These are phyloP conservation scores for Solanum tacnaense DNA, from an alignment of 257 asterid genomes.

Conservation along the genomic window DNA sequence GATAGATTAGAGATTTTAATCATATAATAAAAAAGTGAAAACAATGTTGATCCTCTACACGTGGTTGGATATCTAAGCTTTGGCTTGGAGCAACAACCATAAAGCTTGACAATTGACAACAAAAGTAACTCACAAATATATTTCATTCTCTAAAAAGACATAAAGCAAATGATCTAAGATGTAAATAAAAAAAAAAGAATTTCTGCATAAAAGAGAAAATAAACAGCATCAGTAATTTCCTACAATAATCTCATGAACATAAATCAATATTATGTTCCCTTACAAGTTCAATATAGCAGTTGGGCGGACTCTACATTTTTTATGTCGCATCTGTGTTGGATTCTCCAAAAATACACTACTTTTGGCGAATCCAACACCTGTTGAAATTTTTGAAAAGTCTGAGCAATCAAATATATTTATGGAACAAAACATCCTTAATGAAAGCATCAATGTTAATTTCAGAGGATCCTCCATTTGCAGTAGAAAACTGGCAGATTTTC, in stretches of 20 bases:
- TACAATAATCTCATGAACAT: not conserved
- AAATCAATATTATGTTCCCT: not conserved
- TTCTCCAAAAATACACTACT: too few relatives aligned
- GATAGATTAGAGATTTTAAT: not conserved
- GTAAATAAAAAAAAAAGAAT: too few relatives aligned
- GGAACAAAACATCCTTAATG: not conserved
- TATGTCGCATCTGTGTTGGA: fast-evolving
- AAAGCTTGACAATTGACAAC: not conserved
- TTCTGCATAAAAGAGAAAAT: too few relatives aligned
- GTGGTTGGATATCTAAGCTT: not conserved
- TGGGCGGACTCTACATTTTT: too few relatives aligned
- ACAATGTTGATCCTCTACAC: fast-evolving
- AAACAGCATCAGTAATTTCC: too few relatives aligned
- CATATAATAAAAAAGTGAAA: too few relatives aligned
- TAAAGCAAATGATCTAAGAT: too few relatives aligned
- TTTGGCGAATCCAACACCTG: fast-evolving
- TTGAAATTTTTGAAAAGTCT: too few relatives aligned
- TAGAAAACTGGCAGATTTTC: not conserved
- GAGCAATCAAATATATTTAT: not conserved
- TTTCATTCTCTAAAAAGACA: not conserved
- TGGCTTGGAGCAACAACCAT: not conserved
- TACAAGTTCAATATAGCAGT: not conserved
- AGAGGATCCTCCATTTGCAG: not conserved
- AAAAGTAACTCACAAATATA: not conserved
- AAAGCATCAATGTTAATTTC: not conserved